A percentile compares a stretch with the other conserved stretches of the same genome.
Evolutionary conservation across 2,329 filamentous ascomycete genomes (phyloP).

Genomic region (Colletotrichum lentis): DNA sequence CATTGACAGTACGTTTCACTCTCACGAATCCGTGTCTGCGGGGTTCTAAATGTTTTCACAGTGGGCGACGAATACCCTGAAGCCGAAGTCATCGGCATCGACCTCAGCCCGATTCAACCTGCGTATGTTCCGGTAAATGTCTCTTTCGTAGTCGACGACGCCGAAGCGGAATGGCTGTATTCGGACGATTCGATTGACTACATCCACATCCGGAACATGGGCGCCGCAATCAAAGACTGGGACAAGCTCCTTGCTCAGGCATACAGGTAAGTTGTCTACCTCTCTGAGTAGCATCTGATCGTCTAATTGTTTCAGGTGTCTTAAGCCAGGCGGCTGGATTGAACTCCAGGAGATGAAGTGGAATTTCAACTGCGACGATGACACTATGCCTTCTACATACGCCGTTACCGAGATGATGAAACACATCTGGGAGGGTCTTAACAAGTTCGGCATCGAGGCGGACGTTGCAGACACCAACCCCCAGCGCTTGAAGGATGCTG

Average conservation of each 20-base stretch:
- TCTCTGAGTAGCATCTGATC: background rate
- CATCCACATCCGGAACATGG: constrained; percentile 51
- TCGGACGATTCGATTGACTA: constrained; percentile 54
- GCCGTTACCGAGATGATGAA: constrained; percentile 46
- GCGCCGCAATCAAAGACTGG: constrained; percentile 47
- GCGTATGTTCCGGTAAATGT: constrained; percentile 56
- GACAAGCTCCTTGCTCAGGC: constrained; percentile 55
- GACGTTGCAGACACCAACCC: constrained; percentile 58
- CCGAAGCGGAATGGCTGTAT: constrained; percentile 51
- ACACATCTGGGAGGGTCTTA: constrained; percentile 61
- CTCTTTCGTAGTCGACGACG: constrained; percentile 56
- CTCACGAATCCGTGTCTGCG: fast-evolving
- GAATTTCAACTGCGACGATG: constrained; percentile 53
- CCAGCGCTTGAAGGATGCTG: constrained; percentile 58
- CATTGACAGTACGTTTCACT: constrained; percentile 53
- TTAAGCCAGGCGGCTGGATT: constrained; percentile 55
- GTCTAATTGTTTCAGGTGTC: constrained; percentile 38
- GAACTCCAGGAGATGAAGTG: constrained; percentile 55
- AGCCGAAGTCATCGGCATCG: constrained; percentile 13
- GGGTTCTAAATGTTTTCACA: background rate
- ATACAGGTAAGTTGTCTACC: constrained; percentile 45
- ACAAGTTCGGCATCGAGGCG: constrained; percentile 57
- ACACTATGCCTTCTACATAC: constrained; percentile 43
- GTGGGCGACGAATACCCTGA: constrained; percentile 42
- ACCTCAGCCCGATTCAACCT: constrained; percentile 33